Percentiles rank a stretch among this genome's conserved stretches.
These are phyloP conservation scores for Candida nonsorbophila DNA, from an alignment of 805 yeast species.

Conservation along the genomic window DNA sequence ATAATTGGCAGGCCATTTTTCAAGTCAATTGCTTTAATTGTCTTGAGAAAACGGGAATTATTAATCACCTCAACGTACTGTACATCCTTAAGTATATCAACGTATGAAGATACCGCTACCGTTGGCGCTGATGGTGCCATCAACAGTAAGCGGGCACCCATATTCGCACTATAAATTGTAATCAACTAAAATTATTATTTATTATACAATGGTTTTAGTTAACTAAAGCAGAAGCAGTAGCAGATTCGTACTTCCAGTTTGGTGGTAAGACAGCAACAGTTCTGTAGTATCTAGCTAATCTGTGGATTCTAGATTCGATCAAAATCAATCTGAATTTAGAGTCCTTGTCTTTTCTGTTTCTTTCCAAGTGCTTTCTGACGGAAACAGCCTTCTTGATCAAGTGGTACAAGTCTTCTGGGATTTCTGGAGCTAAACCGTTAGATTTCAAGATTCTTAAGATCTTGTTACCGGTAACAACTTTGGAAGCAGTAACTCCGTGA, in stretches of 20 bases:
- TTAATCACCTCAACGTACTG: slow-evolving; percentile 75
- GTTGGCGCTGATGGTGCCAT: slow-evolving; percentile 90
- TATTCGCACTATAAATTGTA: slow-evolving; percentile 23
- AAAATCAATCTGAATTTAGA: slow-evolving; percentile 99
- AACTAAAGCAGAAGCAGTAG: slow-evolving; percentile 99
- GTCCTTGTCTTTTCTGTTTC: slow-evolving; percentile 99
- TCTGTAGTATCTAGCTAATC: slow-evolving; percentile 99
- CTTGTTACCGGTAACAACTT: slow-evolving; percentile 98
- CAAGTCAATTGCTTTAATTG: slow-evolving; percentile 70
- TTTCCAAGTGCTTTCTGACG: slow-evolving; percentile 99
- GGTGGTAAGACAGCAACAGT: slow-evolving; percentile 98
- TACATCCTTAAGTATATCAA: slow-evolving; percentile 69
- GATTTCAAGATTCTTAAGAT: slow-evolving; percentile 98
- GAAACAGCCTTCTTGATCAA: slow-evolving; percentile 99
- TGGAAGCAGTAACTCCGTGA: slow-evolving; percentile 98
- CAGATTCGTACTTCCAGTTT: slow-evolving; percentile 99
- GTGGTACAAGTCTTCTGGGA: slow-evolving; percentile 99
- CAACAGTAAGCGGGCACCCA: slow-evolving; percentile 87
- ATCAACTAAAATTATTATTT: too few relatives aligned
- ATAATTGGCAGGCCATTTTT: slow-evolving; percentile 61
- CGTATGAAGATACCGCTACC: slow-evolving; percentile 84
- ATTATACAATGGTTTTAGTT: too few relatives aligned
- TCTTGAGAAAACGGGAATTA: slow-evolving; percentile 78
- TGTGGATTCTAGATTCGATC: slow-evolving; percentile 99
- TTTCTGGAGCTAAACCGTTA: slow-evolving; percentile 99